Conservation (phyloP, 352 stramenopile species). For the Globisporangium abappressorium region DNA sequence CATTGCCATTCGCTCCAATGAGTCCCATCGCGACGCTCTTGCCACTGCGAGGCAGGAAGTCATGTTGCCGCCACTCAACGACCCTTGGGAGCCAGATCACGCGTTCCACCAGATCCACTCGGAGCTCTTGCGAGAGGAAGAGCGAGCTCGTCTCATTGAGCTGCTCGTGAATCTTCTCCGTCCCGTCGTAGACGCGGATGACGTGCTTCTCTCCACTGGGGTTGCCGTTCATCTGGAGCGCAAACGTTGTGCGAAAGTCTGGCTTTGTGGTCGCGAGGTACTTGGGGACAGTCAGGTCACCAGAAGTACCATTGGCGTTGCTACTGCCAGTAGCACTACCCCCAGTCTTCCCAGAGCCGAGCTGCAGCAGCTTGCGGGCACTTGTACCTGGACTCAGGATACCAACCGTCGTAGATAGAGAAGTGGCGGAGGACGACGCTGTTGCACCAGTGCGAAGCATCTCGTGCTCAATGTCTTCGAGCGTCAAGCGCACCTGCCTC, state of each 20-base stretch:
- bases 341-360: constrained; percentile 29
- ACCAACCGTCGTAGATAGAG: constrained; percentile 15
- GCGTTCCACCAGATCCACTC: constrained; percentile 33
- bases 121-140: constrained; percentile 41
- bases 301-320: constrained; percentile 18
- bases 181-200: constrained; percentile 72
- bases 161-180: constrained; percentile 57
- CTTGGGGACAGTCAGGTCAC: constrained; percentile 22
- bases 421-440: constrained; percentile 24
- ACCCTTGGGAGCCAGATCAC: constrained; percentile 55
- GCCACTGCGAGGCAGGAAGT: constrained; percentile 19
- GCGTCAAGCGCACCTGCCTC: constrained; percentile 39
- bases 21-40: constrained; percentile 12
- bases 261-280: constrained; percentile 29
- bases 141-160: constrained; percentile 52
- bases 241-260: constrained; percentile 84
- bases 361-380: constrained; percentile 20
- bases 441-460: constrained; percentile 47
- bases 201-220: constrained; percentile 21
- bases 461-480: constrained; percentile 85
- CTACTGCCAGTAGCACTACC: constrained; percentile 14
- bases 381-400: constrained; percentile 8
- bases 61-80: constrained; percentile 56
- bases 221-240: constrained; percentile 74
- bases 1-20: background rate